Percentiles rank a stretch among this genome's conserved stretches.
phyloP scores from a whole-genome alignment of 2,329 filamentous ascomycete species.

The Fusarium sp. region DNA sequence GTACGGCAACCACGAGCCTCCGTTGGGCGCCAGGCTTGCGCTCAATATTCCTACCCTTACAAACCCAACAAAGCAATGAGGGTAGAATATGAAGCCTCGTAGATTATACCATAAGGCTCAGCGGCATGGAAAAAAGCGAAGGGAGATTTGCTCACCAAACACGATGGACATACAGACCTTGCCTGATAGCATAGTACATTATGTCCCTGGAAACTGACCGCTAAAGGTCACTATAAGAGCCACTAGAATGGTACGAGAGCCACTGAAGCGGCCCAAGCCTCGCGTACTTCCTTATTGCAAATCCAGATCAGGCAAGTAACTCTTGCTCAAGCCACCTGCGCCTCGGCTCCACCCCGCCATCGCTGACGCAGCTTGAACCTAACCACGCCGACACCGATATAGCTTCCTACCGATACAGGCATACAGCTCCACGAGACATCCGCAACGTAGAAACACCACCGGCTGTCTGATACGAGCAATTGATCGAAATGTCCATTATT shows the following conservation, averaged over 20 bases:
- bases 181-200: slow-evolving; percentile 5
- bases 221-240: not conserved
- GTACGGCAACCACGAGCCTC: no score
- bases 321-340: slow-evolving; percentile 38
- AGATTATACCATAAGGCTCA: no score
- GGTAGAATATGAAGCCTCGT: no score
- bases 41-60: no score
- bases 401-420: slow-evolving; percentile 26
- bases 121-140: no score
- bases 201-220: not conserved
- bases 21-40: no score
- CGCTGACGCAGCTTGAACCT: slow-evolving; percentile 53
- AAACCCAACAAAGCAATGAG: no score
- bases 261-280: not conserved
- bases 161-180: not conserved
- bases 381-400: slow-evolving; percentile 36
- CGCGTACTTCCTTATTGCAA: not conserved
- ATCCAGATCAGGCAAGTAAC: slow-evolving; percentile 5
- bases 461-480: not conserved
- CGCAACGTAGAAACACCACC: slow-evolving; percentile 10
- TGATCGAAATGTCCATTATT: slow-evolving; percentile 73
- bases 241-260: not conserved
- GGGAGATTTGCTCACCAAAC: no score
- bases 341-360: slow-evolving; percentile 53
- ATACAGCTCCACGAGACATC: slow-evolving; percentile 15